Conservation (phyloP, 1,284 basidiomycete species). For the Papiliotrema laurentii region DNA sequence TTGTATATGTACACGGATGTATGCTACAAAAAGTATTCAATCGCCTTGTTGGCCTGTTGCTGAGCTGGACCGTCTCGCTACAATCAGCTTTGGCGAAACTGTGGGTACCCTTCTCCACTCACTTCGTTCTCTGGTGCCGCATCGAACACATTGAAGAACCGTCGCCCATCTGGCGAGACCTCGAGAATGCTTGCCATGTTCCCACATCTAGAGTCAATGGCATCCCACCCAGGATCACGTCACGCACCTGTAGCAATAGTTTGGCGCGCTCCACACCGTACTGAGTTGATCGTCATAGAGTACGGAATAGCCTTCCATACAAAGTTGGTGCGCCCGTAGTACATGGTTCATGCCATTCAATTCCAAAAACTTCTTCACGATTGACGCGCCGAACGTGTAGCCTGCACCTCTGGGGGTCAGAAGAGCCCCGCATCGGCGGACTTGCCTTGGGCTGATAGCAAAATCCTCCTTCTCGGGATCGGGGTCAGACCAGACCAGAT, state of each 20-base stretch:
- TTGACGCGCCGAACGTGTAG: slow-evolving; percentile 96
- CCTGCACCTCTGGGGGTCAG: slow-evolving; percentile 73
- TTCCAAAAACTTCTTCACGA: slow-evolving; percentile 95
- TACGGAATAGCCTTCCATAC: slow-evolving; percentile 97
- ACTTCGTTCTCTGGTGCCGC: slow-evolving; percentile 92
- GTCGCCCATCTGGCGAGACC: slow-evolving; percentile 80
- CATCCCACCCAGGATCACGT: background rate
- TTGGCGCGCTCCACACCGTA: slow-evolving; percentile 98
- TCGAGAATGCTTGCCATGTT: slow-evolving; percentile 96
- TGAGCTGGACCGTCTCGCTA: slow-evolving; percentile 47
- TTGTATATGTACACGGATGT: background rate
- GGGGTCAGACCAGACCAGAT: slow-evolving; percentile 99
- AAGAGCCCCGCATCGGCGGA: slow-evolving; percentile 2
- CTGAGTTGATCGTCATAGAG: slow-evolving; percentile 92
- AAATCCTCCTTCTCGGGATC: slow-evolving; percentile 99
- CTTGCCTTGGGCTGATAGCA: slow-evolving; percentile 91
- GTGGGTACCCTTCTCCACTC: slow-evolving; percentile 2
- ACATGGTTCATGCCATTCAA: slow-evolving; percentile 97
- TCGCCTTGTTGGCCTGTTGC: slow-evolving; percentile 40
- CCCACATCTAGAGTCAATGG: slow-evolving; percentile 73
- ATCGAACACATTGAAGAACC: slow-evolving; percentile 95
- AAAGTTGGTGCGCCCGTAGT: slow-evolving; percentile 94
- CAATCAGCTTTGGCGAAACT: slow-evolving; percentile 1
- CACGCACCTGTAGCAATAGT: slow-evolving; percentile 69
- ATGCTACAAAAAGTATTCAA: slow-evolving; percentile 44